These are phyloP conservation scores for Dendryphion nanum DNA, from an alignment of 2,329 filamentous ascomycete genomes.

Conservation along the genomic window DNA sequence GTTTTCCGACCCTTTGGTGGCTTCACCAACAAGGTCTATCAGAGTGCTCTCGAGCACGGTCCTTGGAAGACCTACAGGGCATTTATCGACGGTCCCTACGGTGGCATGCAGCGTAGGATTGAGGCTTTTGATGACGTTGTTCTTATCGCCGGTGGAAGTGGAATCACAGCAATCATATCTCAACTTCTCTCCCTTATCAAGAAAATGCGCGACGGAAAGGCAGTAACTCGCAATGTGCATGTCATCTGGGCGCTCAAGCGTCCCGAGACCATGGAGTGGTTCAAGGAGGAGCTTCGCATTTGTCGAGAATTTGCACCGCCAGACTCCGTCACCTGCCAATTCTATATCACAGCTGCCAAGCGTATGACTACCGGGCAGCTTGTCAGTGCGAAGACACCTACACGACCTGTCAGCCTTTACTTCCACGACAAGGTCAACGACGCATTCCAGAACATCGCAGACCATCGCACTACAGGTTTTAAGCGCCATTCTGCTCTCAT, in stretches of 20 bases:
- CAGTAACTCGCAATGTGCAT: constrained; percentile 84
- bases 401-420: constrained; percentile 65
- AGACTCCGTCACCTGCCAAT: constrained; percentile 87
- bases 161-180: constrained; percentile 89
- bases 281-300: constrained; percentile 89
- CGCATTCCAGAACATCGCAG: constrained; percentile 81
- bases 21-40: constrained; percentile 82
- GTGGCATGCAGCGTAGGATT: constrained; percentile 86
- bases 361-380: constrained; percentile 49
- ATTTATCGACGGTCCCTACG: constrained; percentile 91
- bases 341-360: constrained; percentile 83
- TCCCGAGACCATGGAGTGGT: constrained; percentile 95
- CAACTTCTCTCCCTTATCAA: constrained; percentile 94
- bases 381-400: constrained; percentile 52
- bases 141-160: constrained; percentile 88
- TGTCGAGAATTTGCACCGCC: constrained; percentile 86
- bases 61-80: constrained; percentile 90
- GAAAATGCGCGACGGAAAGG: constrained; percentile 91
- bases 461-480: constrained; percentile 56
- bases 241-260: constrained; percentile 93
- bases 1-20: constrained; percentile 91
- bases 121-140: constrained; percentile 93
- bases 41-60: constrained; percentile 78
- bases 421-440: constrained; percentile 87
- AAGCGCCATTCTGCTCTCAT: constrained; percentile 79